Evolutionary conservation across 2,329 filamentous ascomycete genomes (phyloP).

Genomic region (Coleophoma eucalyptorum): DNA sequence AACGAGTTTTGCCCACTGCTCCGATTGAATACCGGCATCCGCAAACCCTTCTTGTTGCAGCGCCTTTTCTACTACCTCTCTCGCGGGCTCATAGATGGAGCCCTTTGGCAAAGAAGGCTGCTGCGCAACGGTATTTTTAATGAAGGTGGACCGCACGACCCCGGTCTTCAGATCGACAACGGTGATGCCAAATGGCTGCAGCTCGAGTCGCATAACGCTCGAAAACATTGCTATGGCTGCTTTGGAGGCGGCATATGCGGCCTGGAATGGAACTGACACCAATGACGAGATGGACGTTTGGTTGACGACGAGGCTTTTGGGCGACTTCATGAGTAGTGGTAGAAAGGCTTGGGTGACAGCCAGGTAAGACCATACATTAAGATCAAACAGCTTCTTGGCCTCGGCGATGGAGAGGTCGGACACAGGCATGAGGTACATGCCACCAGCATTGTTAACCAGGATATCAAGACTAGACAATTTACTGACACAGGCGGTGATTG

Average conservation of each 20-base stretch:
- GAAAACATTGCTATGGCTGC: slow-evolving; percentile 35
- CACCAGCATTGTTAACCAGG: slow-evolving; percentile 39
- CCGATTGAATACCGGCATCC: neutral
- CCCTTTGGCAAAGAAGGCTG: neutral
- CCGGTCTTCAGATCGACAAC: slow-evolving; percentile 13
- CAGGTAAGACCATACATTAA: slow-evolving; percentile 24
- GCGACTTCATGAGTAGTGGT: slow-evolving; percentile 27
- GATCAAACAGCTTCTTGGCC: slow-evolving; percentile 19
- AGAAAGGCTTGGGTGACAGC: slow-evolving; percentile 27
- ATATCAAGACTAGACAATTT: slow-evolving; percentile 31
- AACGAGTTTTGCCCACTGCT: neutral
- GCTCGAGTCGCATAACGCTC: slow-evolving; percentile 36
- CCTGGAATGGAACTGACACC: slow-evolving; percentile 30
- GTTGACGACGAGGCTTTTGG: slow-evolving; percentile 35
- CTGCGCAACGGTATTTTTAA: neutral
- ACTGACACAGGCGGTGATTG: slow-evolving; percentile 17
- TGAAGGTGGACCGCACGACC: slow-evolving; percentile 5
- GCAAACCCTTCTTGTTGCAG: neutral
- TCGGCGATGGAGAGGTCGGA: neutral
- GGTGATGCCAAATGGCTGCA: slow-evolving; percentile 18
- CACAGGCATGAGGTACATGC: slow-evolving; percentile 12
- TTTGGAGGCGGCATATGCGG: slow-evolving; percentile 39
- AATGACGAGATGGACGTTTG: slow-evolving; percentile 30
- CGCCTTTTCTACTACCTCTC: neutral
- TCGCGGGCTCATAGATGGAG: slow-evolving; percentile 1